Conservation (phyloP, 2,329 filamentous ascomycete species). For the Aspergillus fischeri region DNA sequence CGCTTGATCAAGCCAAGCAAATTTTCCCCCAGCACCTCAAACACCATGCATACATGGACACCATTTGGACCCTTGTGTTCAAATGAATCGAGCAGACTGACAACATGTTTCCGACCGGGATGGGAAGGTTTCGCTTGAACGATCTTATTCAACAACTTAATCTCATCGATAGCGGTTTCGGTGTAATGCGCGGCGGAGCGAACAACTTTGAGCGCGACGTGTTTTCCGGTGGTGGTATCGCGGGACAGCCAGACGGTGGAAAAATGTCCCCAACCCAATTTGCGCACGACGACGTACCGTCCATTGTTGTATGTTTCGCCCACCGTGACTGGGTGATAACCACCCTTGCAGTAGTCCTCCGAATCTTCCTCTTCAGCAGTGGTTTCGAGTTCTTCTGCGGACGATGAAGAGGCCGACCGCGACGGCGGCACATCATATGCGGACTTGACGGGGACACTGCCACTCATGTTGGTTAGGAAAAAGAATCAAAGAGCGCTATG, state of each 20-base stretch:
- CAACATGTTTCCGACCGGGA: constrained; percentile 89
- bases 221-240: constrained; percentile 84
- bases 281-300: constrained; percentile 92
- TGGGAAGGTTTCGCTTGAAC: constrained; percentile 93
- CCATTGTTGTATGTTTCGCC: constrained; percentile 98
- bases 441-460: constrained; percentile 15
- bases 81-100: constrained; percentile 93
- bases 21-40: constrained; percentile 95
- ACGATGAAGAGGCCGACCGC: constrained; percentile 72
- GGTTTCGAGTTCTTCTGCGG: constrained; percentile 81
- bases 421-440: constrained; percentile 55
- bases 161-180: constrained; percentile 97
- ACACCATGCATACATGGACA: constrained; percentile 98
- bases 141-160: constrained; percentile 95
- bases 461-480: constrained; percentile 10
- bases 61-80: constrained; percentile 97
- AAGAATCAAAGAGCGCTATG: constrained; percentile 1
- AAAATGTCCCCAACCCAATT: constrained; percentile 97
- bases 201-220: constrained; percentile 96
- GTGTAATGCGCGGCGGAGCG: constrained; percentile 97
- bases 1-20: constrained; percentile 92
- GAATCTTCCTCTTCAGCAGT: constrained; percentile 98
- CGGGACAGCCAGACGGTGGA: constrained; percentile 87
- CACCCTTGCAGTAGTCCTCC: constrained; percentile 98
- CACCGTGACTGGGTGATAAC: constrained; percentile 91